Percentiles rank a stretch among this genome's conserved stretches.
phyloP scores from a whole-genome alignment of 2,329 filamentous ascomycete species.

The Pseudogymnoascus verrucosus region DNA sequence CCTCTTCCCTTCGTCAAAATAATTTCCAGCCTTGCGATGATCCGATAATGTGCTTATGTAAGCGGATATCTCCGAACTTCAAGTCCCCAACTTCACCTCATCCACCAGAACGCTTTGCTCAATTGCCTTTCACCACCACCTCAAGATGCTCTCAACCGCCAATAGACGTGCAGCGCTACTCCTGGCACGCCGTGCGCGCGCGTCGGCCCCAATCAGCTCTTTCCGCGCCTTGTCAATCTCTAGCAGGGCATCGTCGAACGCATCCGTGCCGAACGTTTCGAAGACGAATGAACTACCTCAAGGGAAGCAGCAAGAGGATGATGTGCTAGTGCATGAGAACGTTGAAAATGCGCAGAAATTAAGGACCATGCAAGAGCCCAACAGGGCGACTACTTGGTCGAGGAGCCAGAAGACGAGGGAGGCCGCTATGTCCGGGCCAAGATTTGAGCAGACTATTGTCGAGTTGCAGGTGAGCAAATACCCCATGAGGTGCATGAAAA shows the following conservation, averaged over 20 bases:
- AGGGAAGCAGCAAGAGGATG: constrained; percentile 42
- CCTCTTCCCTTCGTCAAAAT: background rate
- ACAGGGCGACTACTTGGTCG: constrained; percentile 75
- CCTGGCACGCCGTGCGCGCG: background rate
- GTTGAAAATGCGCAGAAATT: constrained; percentile 33
- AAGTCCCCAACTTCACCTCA: background rate
- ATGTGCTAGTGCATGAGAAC: constrained; percentile 43
- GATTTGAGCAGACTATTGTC: constrained; percentile 97
- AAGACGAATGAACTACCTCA: constrained; percentile 51
- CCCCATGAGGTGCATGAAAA: background rate
- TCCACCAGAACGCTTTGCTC: background rate
- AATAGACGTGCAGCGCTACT: constrained; percentile 6
- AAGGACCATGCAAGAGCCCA: constrained; percentile 64
- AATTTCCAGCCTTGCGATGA: constrained; percentile 7
- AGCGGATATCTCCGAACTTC: constrained; percentile 4
- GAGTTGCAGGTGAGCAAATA: constrained; percentile 65
- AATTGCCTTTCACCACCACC: background rate
- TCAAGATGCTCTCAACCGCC: constrained; percentile 4
- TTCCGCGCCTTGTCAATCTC: constrained; percentile 1
- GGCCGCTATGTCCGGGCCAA: constrained; percentile 82
- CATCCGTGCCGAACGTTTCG: constrained; percentile 32
- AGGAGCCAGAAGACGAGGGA: constrained; percentile 73
- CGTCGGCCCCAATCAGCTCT: background rate
- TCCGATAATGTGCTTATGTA: background rate
- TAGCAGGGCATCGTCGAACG: constrained; percentile 30